Evolutionary conservation across 2,329 filamentous ascomycete species (phyloP).

Genomic region (Epicoccum nigrum): DNA sequence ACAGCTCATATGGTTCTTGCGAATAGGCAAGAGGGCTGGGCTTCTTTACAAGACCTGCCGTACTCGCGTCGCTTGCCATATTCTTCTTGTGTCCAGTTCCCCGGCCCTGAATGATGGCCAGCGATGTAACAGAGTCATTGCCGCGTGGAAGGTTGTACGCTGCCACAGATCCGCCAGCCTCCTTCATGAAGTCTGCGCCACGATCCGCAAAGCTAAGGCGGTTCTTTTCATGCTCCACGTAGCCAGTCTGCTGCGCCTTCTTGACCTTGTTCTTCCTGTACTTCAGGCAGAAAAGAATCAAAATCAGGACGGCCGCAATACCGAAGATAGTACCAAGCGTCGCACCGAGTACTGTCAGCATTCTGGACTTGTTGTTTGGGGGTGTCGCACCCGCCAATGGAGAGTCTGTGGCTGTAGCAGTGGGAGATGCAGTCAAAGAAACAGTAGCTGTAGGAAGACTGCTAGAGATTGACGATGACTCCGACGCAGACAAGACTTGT

Average conservation of each 20-base stretch:
- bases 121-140: slow-evolving; percentile 50
- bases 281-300: slow-evolving; percentile 72
- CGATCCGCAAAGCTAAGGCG: slow-evolving; percentile 59
- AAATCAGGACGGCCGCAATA: slow-evolving; percentile 70
- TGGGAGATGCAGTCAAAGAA: slow-evolving; percentile 24
- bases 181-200: slow-evolving; percentile 60
- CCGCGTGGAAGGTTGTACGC: slow-evolving; percentile 39
- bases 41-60: slow-evolving; percentile 66
- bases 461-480: slow-evolving; percentile 42
- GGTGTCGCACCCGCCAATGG: slow-evolving; percentile 35
- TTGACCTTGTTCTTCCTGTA: slow-evolving; percentile 65
- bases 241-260: slow-evolving; percentile 65
- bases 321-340: slow-evolving; percentile 83
- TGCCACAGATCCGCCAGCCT: slow-evolving; percentile 53
- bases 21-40: slow-evolving; percentile 49
- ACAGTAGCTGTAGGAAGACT: slow-evolving; percentile 29
- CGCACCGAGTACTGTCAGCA: slow-evolving; percentile 73
- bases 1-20: slow-evolving; percentile 52
- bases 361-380: slow-evolving; percentile 54
- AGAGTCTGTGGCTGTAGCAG: slow-evolving; percentile 42
- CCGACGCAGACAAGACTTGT: slow-evolving; percentile 39
- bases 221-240: slow-evolving; percentile 47
- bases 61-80: slow-evolving; percentile 64
- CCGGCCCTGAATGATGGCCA: slow-evolving; percentile 62
- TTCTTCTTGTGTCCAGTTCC: slow-evolving; percentile 56